These are phyloP conservation scores for Arthrinium phaeospermum DNA, from an alignment of 2,329 filamentous ascomycete species.

Conservation along the genomic window DNA sequence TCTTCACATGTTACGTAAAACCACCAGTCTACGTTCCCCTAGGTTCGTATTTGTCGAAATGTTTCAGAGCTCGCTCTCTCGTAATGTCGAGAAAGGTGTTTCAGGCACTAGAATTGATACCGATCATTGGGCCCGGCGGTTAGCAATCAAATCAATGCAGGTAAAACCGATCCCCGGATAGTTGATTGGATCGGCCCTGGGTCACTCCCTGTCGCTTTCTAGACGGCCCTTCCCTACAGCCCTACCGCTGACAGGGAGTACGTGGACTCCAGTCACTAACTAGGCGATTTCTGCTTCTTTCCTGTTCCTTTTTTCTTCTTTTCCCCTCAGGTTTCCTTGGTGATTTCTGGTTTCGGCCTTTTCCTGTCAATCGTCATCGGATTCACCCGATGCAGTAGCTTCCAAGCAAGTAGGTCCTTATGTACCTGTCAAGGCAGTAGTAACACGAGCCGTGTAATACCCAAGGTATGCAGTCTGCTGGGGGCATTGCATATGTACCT, in stretches of 20 bases:
- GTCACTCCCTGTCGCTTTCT: background rate
- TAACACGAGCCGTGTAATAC: background rate
- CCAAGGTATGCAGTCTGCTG: background rate
- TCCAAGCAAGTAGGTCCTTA: background rate
- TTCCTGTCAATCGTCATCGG: background rate
- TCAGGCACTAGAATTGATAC: background rate
- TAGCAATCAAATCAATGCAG: background rate
- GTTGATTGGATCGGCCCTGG: background rate
- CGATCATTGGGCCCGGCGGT: background rate
- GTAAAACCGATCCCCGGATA: background rate
- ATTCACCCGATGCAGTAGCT: background rate
- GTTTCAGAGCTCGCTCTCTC: background rate
- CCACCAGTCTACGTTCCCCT: background rate
- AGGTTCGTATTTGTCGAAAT: background rate
- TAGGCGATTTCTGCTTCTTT: background rate
- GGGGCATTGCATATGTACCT: background rate
- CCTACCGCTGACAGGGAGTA: background rate
- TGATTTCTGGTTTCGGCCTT: background rate
- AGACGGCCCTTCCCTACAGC: background rate
- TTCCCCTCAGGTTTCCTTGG: background rate
- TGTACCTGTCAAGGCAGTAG: background rate
- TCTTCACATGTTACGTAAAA: background rate
- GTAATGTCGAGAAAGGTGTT: background rate
- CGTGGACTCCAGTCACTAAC: background rate
- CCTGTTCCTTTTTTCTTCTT: background rate